phyloP scores from a whole-genome alignment of 164 flowering plant species.

The Akebia trifoliata region DNA sequence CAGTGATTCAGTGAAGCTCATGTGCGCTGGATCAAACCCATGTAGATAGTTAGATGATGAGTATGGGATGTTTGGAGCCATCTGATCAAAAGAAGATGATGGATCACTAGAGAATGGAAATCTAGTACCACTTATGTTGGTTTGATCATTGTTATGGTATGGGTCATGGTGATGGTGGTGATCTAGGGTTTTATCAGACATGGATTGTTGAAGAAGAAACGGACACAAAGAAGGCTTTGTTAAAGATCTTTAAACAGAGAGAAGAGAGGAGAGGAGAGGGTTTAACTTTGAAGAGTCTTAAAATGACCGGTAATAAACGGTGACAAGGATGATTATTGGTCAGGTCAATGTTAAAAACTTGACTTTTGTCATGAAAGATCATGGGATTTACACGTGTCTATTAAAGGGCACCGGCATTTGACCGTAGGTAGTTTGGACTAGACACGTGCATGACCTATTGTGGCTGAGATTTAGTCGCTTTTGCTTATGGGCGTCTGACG shows the following conservation, averaged over 20 bases:
- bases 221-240: not conserved
- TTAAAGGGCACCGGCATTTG: too few relatives aligned
- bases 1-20: conserved; percentile 34
- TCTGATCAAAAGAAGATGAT: not conserved
- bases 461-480: too few relatives aligned
- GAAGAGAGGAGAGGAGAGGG: conserved; percentile 2
- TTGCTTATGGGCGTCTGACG: too few relatives aligned
- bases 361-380: too few relatives aligned
- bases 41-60: conserved; percentile 8
- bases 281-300: not conserved
- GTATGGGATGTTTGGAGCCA: not conserved
- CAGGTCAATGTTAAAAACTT: too few relatives aligned
- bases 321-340: too few relatives aligned
- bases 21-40: conserved; percentile 21
- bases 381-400: too few relatives aligned
- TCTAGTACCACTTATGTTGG: too few relatives aligned
- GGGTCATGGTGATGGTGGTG: not conserved
- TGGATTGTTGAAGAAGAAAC: not conserved
- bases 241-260: not conserved
- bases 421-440: too few relatives aligned
- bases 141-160: too few relatives aligned
- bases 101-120: conserved; percentile 1
- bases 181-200: conserved; percentile 7
- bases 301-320: too few relatives aligned
- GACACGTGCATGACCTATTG: too few relatives aligned